A percentile compares a stretch with the other conserved stretches of the same genome.
Evolutionary conservation across 2,329 filamentous ascomycete species (phyloP).

Genomic region (Ophiosphaerella herpotricha): DNA sequence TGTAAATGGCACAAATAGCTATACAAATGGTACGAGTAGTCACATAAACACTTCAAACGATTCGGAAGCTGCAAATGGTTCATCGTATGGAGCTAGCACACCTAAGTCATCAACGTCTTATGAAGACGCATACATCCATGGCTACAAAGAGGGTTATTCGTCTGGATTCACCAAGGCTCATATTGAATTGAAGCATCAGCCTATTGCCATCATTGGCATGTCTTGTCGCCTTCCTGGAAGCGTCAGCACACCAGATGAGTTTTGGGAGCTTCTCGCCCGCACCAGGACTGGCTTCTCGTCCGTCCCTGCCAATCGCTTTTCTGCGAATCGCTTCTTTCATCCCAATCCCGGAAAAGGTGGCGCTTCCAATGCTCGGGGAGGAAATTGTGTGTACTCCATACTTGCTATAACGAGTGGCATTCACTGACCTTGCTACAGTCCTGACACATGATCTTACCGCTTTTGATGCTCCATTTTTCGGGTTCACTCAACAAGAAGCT

Average conservation of each 20-base stretch:
- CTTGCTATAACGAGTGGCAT: background rate
- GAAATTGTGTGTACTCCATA: slow-evolving; percentile 12
- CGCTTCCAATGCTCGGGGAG: slow-evolving; percentile 40
- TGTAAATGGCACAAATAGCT: background rate
- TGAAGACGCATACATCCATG: slow-evolving; percentile 19
- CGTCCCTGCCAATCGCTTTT: slow-evolving; percentile 47
- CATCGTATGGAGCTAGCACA: background rate
- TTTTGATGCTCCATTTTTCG: slow-evolving; percentile 41
- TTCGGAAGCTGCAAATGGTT: no score
- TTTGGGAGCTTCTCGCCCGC: slow-evolving; percentile 33
- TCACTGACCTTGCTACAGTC: slow-evolving; percentile 2
- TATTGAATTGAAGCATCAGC: slow-evolving; percentile 22
- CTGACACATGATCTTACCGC: slow-evolving; percentile 21
- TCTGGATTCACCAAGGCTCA: slow-evolving; percentile 18
- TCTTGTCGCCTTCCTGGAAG: slow-evolving; percentile 33
- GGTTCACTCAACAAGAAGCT: slow-evolving; percentile 33
- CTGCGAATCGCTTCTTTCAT: slow-evolving; percentile 45
- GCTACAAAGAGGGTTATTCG: slow-evolving; percentile 25
- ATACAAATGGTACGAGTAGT: background rate
- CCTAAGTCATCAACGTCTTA: slow-evolving; percentile 6
- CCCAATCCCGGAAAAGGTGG: slow-evolving; percentile 38
- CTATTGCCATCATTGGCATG: slow-evolving; percentile 49
- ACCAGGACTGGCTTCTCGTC: slow-evolving; percentile 36
- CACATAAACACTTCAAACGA: no score
- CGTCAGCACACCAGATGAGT: slow-evolving; percentile 29